Evolutionary conservation across 345 rosid species (phyloP).

Genomic region (Ceriops decandra): DNA sequence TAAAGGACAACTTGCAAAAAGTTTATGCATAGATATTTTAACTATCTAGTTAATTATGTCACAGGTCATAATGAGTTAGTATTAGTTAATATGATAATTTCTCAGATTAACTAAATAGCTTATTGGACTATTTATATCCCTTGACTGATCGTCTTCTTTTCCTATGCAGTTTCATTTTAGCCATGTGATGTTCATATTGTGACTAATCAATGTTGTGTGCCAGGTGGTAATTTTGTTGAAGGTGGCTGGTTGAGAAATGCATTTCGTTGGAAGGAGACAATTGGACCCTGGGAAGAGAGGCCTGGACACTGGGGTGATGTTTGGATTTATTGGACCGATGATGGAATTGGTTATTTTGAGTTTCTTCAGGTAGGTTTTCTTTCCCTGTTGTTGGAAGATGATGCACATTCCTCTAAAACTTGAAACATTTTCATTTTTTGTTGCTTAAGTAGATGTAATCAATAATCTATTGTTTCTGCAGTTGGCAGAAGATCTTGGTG

Average conservation of each 20-base stretch:
- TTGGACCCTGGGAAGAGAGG: constrained; percentile 99
- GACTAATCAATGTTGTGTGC: constrained; percentile 13
- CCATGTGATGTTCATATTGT: neutral
- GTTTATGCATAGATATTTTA: too few relatives aligned
- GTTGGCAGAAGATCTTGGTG: constrained; percentile 85
- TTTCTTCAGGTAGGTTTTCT: constrained; percentile 63
- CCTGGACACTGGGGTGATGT: constrained; percentile 97
- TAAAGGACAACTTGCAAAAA: too few relatives aligned
- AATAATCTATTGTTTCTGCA: constrained; percentile 34
- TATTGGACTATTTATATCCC: neutral
- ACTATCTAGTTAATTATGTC: too few relatives aligned
- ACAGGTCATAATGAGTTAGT: neutral
- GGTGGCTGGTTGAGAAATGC: constrained; percentile 96
- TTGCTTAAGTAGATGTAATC: constrained; percentile 8
- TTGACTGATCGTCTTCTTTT: neutral
- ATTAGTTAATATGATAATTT: neutral
- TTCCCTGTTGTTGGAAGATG: neutral
- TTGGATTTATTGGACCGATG: constrained; percentile 98
- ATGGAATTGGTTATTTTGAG: constrained; percentile 83
- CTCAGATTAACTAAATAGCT: neutral
- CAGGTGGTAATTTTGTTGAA: constrained; percentile 97
- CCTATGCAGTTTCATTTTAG: neutral
- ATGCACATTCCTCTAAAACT: constrained; percentile 3
- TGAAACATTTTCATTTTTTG: constrained; percentile 1
- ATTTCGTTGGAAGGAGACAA: constrained; percentile 86